These are phyloP conservation scores for Amoeboaphelidium occidentale DNA, from an alignment of 371 early-diverging fungal genomes.

Conservation along the genomic window DNA sequence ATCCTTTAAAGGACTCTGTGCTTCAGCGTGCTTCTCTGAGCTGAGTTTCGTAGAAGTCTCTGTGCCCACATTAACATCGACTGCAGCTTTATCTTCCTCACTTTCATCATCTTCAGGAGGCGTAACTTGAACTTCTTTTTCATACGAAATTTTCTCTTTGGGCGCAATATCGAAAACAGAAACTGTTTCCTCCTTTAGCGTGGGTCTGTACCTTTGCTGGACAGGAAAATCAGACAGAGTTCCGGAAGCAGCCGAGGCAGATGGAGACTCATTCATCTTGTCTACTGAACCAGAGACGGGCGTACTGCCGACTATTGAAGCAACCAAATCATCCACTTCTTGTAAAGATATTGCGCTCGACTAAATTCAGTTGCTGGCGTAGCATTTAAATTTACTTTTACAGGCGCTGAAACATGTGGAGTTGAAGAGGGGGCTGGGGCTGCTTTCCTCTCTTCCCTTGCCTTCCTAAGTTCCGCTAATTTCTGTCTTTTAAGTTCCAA, in stretches of 20 bases:
- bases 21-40: background rate
- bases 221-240: background rate
- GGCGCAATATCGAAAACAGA: background rate
- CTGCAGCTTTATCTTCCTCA: background rate
- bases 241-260: too few species aligned
- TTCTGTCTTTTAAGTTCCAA: constrained; percentile 69
- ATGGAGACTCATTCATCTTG: too few species aligned
- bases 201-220: background rate
- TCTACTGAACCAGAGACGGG: too few species aligned
- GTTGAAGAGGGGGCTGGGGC: constrained; percentile 15
- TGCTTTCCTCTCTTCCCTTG: constrained; percentile 48
- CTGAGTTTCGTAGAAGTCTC: background rate
- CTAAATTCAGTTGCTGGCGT: background rate
- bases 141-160: background rate
- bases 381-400: constrained; percentile 3
- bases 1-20: background rate
- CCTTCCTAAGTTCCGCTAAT: constrained; percentile 60
- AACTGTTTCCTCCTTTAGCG: background rate
- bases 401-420: background rate
- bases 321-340: constrained; percentile 56
- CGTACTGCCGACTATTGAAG: constrained; percentile 49
- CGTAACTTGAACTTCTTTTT: background rate
- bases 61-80: too few species aligned
- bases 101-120: background rate
- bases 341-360: constrained; percentile 4